Percentiles rank a stretch among this genome's conserved stretches.
Conservation (phyloP, 1,139 yeast genomes). For the Sugiyamaella xylanicola region DNA sequence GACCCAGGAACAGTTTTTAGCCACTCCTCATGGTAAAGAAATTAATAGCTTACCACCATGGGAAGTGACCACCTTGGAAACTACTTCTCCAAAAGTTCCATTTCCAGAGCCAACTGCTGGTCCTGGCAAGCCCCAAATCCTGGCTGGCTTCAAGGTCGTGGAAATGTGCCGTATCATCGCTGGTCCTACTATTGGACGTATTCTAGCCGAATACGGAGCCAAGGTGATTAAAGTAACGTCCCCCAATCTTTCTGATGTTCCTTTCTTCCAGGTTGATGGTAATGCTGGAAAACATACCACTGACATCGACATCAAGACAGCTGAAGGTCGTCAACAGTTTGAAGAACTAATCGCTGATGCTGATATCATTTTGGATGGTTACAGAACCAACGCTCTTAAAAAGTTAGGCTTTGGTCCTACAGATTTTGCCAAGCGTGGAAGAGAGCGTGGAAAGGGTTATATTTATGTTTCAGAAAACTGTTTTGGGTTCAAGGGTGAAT, state of each 20-base stretch:
- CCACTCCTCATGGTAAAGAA: slow-evolving; percentile 41
- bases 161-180: slow-evolving; percentile 45
- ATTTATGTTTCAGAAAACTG: slow-evolving; percentile 44
- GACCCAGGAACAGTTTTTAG: slow-evolving; percentile 38
- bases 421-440: slow-evolving; percentile 36
- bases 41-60: slow-evolving; percentile 36
- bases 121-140: slow-evolving; percentile 34
- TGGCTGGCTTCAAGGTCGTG: slow-evolving; percentile 42
- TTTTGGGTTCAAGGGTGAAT: slow-evolving; percentile 43
- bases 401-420: slow-evolving; percentile 42
- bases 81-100: slow-evolving; percentile 36
- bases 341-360: slow-evolving; percentile 41
- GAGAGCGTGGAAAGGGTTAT: slow-evolving; percentile 41
- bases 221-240: slow-evolving; percentile 42
- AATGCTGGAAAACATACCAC: slow-evolving; percentile 44
- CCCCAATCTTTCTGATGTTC: slow-evolving; percentile 41
- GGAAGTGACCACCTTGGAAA: slow-evolving; percentile 36
- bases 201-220: slow-evolving; percentile 44
- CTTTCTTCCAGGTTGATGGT: slow-evolving; percentile 43
- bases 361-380: slow-evolving; percentile 43
- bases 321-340: slow-evolving; percentile 36
- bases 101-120: slow-evolving; percentile 20
- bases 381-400: slow-evolving; percentile 41
- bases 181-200: slow-evolving; percentile 43
- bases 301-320: slow-evolving; percentile 39